Conservation (phyloP, 768 basidiomycete species). For the Amanita pallidorosea region DNA sequence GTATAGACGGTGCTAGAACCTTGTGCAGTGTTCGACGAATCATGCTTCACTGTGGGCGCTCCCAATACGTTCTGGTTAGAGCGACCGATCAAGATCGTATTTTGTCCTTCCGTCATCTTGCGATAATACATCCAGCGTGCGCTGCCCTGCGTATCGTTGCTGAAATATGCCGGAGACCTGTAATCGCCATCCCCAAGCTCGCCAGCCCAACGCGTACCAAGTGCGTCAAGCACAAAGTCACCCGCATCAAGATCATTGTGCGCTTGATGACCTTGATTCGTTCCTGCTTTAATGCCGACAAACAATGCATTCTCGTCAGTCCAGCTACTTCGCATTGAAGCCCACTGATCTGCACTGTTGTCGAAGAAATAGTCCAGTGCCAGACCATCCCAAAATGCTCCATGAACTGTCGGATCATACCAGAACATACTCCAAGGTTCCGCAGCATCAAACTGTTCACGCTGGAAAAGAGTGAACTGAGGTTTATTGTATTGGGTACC, state of each 20-base stretch:
- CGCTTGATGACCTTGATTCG: slow-evolving; percentile 74
- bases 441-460: slow-evolving; percentile 74
- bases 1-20: slow-evolving; percentile 75
- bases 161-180: slow-evolving; percentile 64
- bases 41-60: slow-evolving; percentile 48
- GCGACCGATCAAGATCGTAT: slow-evolving; percentile 71
- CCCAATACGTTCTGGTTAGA: slow-evolving; percentile 74
- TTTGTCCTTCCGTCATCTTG: slow-evolving; percentile 96
- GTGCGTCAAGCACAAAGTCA: slow-evolving; percentile 91
- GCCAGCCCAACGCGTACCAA: slow-evolving; percentile 91
- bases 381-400: slow-evolving; percentile 88
- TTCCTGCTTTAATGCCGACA: slow-evolving; percentile 85
- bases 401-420: slow-evolving; percentile 76
- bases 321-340: slow-evolving; percentile 86
- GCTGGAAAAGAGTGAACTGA: slow-evolving; percentile 77
- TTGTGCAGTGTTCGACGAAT: slow-evolving; percentile 49
- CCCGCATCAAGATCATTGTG: slow-evolving; percentile 93
- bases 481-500: slow-evolving; percentile 60
- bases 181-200: slow-evolving; percentile 91
- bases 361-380: slow-evolving; percentile 79
- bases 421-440: slow-evolving; percentile 88
- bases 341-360: slow-evolving; percentile 71
- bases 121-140: slow-evolving; percentile 88
- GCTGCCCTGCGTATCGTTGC: slow-evolving; percentile 53
- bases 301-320: slow-evolving; percentile 76